Evolutionary conservation across 768 basidiomycete species (phyloP).

Genomic region (Mycena galopus): DNA sequence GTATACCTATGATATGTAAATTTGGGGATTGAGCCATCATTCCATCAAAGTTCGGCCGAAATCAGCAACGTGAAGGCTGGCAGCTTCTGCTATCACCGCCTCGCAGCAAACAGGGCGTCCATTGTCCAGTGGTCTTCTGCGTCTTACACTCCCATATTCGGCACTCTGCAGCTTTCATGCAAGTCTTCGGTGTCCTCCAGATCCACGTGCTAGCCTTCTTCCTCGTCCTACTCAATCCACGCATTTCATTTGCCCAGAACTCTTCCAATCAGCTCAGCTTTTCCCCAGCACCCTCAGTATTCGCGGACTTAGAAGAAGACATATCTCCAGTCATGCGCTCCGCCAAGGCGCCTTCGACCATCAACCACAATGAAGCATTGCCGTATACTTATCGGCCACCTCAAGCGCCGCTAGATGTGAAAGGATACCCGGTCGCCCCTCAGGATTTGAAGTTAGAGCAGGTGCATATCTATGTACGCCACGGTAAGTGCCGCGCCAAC

Average conservation of each 20-base stretch:
- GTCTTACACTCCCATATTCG: neutral
- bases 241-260: conserved; percentile 20
- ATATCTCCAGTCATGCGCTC: conserved; percentile 28
- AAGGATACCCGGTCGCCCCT: conserved; percentile 72
- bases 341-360: conserved; percentile 29
- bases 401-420: conserved; percentile 67
- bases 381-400: conserved; percentile 46
- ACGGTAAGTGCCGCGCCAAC: conserved; percentile 58
- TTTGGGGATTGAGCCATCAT: no score
- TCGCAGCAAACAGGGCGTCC: no score
- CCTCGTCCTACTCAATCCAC: conserved; percentile 8
- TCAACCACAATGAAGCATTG: conserved; percentile 27
- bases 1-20: no score
- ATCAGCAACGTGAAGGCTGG: conserved; percentile 8
- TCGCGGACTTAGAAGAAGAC: conserved; percentile 18
- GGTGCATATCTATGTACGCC: conserved; percentile 81
- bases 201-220: conserved; percentile 9
- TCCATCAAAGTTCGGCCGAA: no score
- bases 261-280: conserved; percentile 23
- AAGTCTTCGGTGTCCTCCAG: neutral
- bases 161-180: conserved; percentile 1
- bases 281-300: conserved; percentile 13
- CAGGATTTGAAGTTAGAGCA: conserved; percentile 70
- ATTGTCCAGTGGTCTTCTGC: no score
- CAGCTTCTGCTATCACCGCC: no score